Conservation (phyloP, 495 filamentous ascomycete species). For the Cercophora newfieldiana region DNA sequence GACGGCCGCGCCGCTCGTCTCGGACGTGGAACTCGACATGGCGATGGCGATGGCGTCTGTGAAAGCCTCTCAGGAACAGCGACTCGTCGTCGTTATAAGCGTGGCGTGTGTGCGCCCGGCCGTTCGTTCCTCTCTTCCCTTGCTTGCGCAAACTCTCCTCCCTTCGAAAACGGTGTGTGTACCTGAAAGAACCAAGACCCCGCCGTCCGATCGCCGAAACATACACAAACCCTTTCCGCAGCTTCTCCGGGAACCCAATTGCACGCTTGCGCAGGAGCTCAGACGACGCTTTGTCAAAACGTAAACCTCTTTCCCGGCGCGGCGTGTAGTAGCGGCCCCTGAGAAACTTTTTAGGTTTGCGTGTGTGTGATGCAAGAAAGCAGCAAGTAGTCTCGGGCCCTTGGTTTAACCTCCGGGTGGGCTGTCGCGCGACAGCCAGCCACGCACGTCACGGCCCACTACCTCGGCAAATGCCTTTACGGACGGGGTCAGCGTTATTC, state of each 20-base stretch:
- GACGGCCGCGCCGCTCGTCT: conserved; percentile 27
- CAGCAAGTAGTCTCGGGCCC: not conserved
- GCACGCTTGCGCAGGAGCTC: not conserved
- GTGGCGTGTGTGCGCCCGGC: not conserved
- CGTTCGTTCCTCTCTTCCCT: not conserved
- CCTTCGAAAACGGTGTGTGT: no score
- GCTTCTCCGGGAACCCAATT: conserved; percentile 1
- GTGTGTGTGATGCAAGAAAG: not conserved
- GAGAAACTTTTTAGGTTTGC: not conserved
- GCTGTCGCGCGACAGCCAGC: conserved; percentile 15
- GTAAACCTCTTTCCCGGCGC: not conserved
- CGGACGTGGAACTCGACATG: conserved; percentile 30
- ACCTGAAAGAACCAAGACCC: not conserved
- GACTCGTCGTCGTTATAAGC: not conserved
- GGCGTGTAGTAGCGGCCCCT: no score
- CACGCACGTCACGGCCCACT: conserved; percentile 33
- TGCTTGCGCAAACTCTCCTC: not conserved
- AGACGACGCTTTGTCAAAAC: not conserved
- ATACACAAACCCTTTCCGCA: not conserved
- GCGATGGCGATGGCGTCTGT: not conserved
- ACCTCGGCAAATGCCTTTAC: conserved; percentile 37
- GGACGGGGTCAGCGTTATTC: no score
- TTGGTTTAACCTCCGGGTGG: not conserved
- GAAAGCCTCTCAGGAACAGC: not conserved
- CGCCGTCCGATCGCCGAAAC: not conserved